Base-by-base conservation (phyloP, 148 eudicot species). In the Diospyros lotus region DNA sequence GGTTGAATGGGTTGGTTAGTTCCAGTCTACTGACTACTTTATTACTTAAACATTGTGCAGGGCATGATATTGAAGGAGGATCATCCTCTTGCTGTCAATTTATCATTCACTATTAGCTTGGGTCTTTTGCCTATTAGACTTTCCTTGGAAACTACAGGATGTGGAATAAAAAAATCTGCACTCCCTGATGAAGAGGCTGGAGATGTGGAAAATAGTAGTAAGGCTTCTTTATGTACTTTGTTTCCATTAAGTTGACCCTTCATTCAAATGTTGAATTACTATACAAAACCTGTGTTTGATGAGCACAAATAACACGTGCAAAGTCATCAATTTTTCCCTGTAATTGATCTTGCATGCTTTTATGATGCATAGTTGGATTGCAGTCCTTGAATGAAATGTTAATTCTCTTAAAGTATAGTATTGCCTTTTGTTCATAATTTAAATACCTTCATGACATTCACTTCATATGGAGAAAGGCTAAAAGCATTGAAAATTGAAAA, bases 1-100 rank as follows among this genome's bases (percentile, higher is more conserved):
- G n/a, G n/a, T n/a, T n/a, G n/a, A n/a, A n/a, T n/a, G n/a, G n/a
- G n/a, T n/a, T n/a, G n/a, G n/a, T n/a, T n/a, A n/a, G n/a, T n/a
- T n/a, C n/a, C n/a, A n/a, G n/a, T 76, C 58, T 76, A 43, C 44
- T 76, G 41, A 41, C 48, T 54, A 3, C 41, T 78, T 28, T 28
- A 58, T 62, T 54, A 67, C 75, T 77, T 68, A 58, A 60, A 71
- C 78, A 14, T 73, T 86, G 64, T 66, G 69, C 90, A 95, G 99
- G 91, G 88, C 60, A 75, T 87, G 73, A 62, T 74, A 75, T 81
- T 89, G 75, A 84, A 84, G 81, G 99, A 95, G 86, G 93, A 93
- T 79, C 99, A 95, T 84, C 93, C 97, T 78, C 86, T 95, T 81
- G 90, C 86, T 73, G 85, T 95, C 72, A 87, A 88, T 78, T 80